Conservation (phyloP, 768 basidiomycete species). For the Russula griseocarnosa region DNA sequence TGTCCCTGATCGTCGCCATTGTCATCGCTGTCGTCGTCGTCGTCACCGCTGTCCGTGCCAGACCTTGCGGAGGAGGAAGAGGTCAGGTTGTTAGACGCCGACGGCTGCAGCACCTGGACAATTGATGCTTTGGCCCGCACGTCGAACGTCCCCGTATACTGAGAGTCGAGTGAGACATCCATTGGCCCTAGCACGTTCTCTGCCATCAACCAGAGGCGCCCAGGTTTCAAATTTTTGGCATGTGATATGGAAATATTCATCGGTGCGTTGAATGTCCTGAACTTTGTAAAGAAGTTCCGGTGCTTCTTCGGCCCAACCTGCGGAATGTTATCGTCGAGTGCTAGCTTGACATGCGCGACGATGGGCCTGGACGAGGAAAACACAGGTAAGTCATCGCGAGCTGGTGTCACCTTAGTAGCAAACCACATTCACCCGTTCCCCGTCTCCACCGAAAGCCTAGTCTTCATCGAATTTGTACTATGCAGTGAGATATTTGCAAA, state of each 20-base stretch:
- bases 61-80: neutral
- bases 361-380: conserved; percentile 36
- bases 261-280: conserved; percentile 56
- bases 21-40: conserved; percentile 27
- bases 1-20: conserved; percentile 31
- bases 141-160: conserved; percentile 51
- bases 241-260: conserved; percentile 46
- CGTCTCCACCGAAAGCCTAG: conserved; percentile 46
- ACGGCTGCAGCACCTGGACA: conserved; percentile 36
- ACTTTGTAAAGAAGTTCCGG: conserved; percentile 44
- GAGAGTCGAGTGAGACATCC: conserved; percentile 48
- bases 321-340: conserved; percentile 26
- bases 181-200: conserved; percentile 53
- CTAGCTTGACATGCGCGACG: conserved; percentile 40
- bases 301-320: conserved; percentile 23
- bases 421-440: conserved; percentile 40
- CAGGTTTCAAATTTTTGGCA: conserved; percentile 37
- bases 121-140: conserved; percentile 50
- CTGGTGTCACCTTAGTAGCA: neutral
- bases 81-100: conserved; percentile 30
- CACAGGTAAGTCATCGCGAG: conserved; percentile 2
- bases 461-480: conserved; percentile 37
- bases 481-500: conserved; percentile 47
- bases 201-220: conserved; percentile 43
- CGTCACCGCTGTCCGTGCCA: conserved; percentile 20